Conservation (phyloP, 116 monocot species). For the Zostera marina region DNA sequence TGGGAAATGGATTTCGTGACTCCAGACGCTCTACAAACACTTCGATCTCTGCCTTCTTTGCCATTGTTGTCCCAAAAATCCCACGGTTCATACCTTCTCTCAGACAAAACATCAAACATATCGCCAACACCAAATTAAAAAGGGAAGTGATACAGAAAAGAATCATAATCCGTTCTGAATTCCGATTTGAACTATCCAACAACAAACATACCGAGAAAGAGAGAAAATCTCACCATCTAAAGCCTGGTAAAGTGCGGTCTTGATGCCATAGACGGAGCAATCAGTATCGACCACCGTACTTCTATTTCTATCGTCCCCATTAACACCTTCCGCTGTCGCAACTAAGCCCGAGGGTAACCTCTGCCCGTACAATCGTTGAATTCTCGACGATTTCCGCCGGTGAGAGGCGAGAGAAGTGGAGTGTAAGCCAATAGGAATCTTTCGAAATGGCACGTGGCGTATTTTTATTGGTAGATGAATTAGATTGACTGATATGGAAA, state of each 20-base stretch:
- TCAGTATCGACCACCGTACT: not conserved
- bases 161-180: not conserved
- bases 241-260: constrained; percentile 28
- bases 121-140: not conserved
- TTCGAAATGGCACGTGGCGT: not conserved
- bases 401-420: not conserved
- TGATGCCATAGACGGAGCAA: constrained; percentile 24
- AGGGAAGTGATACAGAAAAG: not conserved
- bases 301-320: not conserved
- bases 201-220: no score
- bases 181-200: not conserved
- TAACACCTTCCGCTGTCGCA: not conserved
- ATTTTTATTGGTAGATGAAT: not conserved
- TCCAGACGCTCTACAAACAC: constrained; percentile 48
- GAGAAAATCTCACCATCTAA: constrained; percentile 38
- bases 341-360: not conserved
- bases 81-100: constrained; percentile 44
- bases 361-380: not conserved
- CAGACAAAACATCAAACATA: constrained; percentile 4
- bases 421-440: not conserved
- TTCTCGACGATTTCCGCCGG: no score
- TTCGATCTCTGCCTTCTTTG: constrained; percentile 57
- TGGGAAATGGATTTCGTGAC: constrained; percentile 48
- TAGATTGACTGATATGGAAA: not conserved
- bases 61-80: constrained; percentile 57